Evolutionary conservation across 1,284 basidiomycete species (phyloP).

Genomic region (Leccinum subrobustum): DNA sequence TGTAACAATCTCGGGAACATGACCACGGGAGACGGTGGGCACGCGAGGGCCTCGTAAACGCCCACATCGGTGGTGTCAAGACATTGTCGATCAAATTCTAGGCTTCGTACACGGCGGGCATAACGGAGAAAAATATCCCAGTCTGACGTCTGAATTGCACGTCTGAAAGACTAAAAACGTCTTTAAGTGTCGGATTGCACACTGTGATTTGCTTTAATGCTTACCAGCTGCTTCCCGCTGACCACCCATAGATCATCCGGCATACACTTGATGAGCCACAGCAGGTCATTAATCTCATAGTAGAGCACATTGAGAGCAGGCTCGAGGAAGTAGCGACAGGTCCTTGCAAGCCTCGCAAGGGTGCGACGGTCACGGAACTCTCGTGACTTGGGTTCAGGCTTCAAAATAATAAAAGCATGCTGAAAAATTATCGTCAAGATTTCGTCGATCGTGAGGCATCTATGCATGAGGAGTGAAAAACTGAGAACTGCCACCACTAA

Average conservation of each 20-base stretch:
- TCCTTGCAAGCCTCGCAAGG: constrained; percentile 33
- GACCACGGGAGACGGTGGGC: constrained; percentile 19
- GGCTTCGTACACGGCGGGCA: constrained; percentile 28
- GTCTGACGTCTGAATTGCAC: constrained; percentile 24
- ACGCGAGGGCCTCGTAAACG: constrained; percentile 22
- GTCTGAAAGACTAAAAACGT: constrained; percentile 20
- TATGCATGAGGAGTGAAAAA: constrained; percentile 28
- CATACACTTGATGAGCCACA: constrained; percentile 34
- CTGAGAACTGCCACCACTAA: constrained; percentile 18
- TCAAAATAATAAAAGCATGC: constrained; percentile 30
- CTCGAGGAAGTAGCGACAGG: constrained; percentile 32
- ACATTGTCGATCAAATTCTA: constrained; percentile 31
- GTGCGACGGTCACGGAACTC: constrained; percentile 29
- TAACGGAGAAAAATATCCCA: constrained; percentile 33
- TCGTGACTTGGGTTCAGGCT: constrained; percentile 30
- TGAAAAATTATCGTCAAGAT: constrained; percentile 32
- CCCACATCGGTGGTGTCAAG: constrained; percentile 20
- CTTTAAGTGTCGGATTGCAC: constrained; percentile 8
- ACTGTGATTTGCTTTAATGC: constrained; percentile 4
- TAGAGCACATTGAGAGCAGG: constrained; percentile 35
- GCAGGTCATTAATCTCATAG: constrained; percentile 33
- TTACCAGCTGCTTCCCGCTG: constrained; percentile 31
- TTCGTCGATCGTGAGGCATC: constrained; percentile 33
- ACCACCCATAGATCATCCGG: constrained; percentile 33
- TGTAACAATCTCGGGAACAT: constrained; percentile 25